Evolutionary conservation across 73 alveolate species (phyloP).

Genomic region (Paramecium pentaurelia): DNA sequence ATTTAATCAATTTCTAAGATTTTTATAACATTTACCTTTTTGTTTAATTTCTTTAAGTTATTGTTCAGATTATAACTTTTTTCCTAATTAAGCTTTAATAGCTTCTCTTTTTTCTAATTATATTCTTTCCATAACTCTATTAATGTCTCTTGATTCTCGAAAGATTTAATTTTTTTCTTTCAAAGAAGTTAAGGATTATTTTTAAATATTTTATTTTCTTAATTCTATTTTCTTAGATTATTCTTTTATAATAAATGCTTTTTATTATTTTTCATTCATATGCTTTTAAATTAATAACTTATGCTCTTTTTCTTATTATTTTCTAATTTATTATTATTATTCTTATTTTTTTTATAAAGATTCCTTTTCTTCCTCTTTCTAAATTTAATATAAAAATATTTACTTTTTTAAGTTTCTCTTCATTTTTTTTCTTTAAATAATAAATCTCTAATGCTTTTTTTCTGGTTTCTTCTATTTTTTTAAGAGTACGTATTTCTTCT

Average conservation of each 20-base stretch:
- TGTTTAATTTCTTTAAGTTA: not conserved
- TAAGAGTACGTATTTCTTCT: slow-evolving; percentile 69
- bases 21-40: not conserved
- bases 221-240: not conserved
- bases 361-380: slow-evolving; percentile 6
- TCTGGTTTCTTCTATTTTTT: slow-evolving; percentile 73
- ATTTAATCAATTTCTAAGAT: slow-evolving; percentile 41
- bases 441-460: slow-evolving; percentile 72
- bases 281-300: not conserved
- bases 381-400: not conserved
- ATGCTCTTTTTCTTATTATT: not conserved
- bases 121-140: not conserved
- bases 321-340: not conserved
- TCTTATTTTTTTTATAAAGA: not conserved
- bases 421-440: slow-evolving; percentile 58
- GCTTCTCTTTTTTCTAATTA: not conserved
- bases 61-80: not conserved
- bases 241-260: not conserved
- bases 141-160: not conserved
- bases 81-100: not conserved
- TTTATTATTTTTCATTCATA: not conserved
- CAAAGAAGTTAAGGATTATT: not conserved
- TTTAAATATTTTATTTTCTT: not conserved
- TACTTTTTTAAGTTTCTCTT: slow-evolving; percentile 61
- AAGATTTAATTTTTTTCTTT: not conserved